Conservation (phyloP, 768 basidiomycete genomes). For the Auriculariales sp. region DNA sequence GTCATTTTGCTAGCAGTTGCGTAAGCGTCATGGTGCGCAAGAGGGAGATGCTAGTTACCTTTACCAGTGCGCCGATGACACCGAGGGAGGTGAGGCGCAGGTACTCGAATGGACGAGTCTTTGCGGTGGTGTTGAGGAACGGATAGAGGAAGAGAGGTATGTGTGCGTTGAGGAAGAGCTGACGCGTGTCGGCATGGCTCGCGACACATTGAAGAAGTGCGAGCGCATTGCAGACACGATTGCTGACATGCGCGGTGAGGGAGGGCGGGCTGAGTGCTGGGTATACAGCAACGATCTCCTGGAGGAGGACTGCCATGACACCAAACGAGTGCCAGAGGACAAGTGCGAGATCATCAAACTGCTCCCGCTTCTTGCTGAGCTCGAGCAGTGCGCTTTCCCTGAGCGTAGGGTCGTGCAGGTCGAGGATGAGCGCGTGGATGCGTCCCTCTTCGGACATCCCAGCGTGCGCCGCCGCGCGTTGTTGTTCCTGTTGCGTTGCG, state of each 20-base stretch:
- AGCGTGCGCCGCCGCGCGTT: too few species aligned
- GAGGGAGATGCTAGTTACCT: constrained; percentile 32
- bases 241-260: constrained; percentile 93
- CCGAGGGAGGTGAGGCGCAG: constrained; percentile 97
- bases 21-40: not conserved
- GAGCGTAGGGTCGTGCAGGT: constrained; percentile 67
- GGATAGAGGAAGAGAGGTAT: constrained; percentile 93
- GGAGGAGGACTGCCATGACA: constrained; percentile 96
- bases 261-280: constrained; percentile 90
- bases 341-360: constrained; percentile 95
- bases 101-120: constrained; percentile 99
- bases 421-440: constrained; percentile 83
- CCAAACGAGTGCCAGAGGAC: constrained; percentile 99
- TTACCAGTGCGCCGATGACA: constrained; percentile 96
- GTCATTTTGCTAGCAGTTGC: constrained; percentile 74
- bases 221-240: constrained; percentile 96
- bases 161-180: constrained; percentile 91
- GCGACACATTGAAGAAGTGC: constrained; percentile 97
- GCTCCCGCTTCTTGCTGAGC: constrained; percentile 96
- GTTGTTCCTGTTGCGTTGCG: too few species aligned
- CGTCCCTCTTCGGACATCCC: constrained; percentile 51
- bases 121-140: constrained; percentile 96
- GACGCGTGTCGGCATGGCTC: constrained; percentile 89
- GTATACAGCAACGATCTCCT: constrained; percentile 98
- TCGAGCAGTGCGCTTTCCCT: constrained; percentile 86